phyloP scores from a whole-genome alignment of 78 protist genomes.

The Dictyostelium capitatum region DNA sequence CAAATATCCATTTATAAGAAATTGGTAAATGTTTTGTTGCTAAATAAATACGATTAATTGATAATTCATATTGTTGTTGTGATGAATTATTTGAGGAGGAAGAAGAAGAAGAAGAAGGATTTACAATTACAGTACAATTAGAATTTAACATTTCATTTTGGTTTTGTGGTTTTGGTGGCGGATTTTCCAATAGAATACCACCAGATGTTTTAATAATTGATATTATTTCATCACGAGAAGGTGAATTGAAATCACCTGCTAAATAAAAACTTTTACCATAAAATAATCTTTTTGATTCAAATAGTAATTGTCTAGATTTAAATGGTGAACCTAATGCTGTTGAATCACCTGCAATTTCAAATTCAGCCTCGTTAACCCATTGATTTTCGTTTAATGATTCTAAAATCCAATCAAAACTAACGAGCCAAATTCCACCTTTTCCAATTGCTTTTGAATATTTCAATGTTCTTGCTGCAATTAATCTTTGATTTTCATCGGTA shows the following conservation, averaged over 20 bases:
- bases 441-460: slow-evolving; percentile 50
- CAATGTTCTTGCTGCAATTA: slow-evolving; percentile 37
- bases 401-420: slow-evolving; percentile 63
- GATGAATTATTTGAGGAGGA: neutral
- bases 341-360: slow-evolving; percentile 49
- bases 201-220: slow-evolving; percentile 27
- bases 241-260: slow-evolving; percentile 46
- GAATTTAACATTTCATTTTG: slow-evolving; percentile 40
- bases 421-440: slow-evolving; percentile 41
- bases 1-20: slow-evolving; percentile 49
- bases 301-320: slow-evolving; percentile 35
- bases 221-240: slow-evolving; percentile 25
- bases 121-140: slow-evolving; percentile 41
- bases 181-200: slow-evolving; percentile 16
- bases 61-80: neutral
- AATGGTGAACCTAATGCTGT: slow-evolving; percentile 42
- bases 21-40: slow-evolving; percentile 50
- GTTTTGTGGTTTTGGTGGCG: slow-evolving; percentile 62
- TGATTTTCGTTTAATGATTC: slow-evolving; percentile 31
- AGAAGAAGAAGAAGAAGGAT: neutral
- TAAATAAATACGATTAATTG: slow-evolving; percentile 23
- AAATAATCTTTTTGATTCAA: slow-evolving; percentile 36
- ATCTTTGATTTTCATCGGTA: neutral
- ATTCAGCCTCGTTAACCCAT: slow-evolving; percentile 42
- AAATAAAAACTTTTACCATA: slow-evolving; percentile 49